Evolutionary conservation across 805 yeast genomes (phyloP), one percentile per base, ranked within the genome.

Genomic region (Ogataea philodendri): DNA sequence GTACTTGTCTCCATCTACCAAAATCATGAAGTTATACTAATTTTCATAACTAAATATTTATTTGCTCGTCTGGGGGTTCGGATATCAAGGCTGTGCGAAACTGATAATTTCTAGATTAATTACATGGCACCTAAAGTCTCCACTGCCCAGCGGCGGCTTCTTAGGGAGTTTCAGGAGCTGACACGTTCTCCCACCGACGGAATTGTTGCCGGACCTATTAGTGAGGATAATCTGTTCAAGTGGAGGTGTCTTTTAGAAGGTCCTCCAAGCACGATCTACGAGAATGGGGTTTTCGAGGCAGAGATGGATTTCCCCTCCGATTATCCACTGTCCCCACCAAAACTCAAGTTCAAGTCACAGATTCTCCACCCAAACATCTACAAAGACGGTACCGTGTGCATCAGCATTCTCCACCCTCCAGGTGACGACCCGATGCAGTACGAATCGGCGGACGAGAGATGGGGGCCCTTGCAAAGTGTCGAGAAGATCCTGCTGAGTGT

Each of bases 391-490:
- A 86, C 86, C 15, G 98, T 93, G 3, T 93, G 98, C 60, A 93
- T 93, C 32, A 86, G 96, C 10, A 93, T 93, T 32, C 68, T 93
- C 46, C 98, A 93, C 58, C 79, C 96, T 1, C 96, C 97, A 1
- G 98, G 98, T 8, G 95, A 89, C 51, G 98, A 93, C 60, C 97
- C 98, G 14, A 77, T 88, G 59, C 88, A 83, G 72, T 93, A 93
- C 63, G 98, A 93, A 60, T 64, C 85, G 19, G 95, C 97, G 0
- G 94, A 89, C 50, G 98, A 93, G 63, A 69, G 98, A 47, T 93
- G 98, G 98, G 84, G 95, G 5, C 98, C 98, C 0, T 89, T 93
- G 19, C 98, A 93, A 60, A 84, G 95, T 56, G 89, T 93, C n/a
- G 98, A 93, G 63, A 93, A 93, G 72, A 93, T 93, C 42, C 67